These are phyloP conservation scores for Colletotrichum paranaense DNA, from an alignment of 2,329 filamentous ascomycete genomes.

Conservation along the genomic window DNA sequence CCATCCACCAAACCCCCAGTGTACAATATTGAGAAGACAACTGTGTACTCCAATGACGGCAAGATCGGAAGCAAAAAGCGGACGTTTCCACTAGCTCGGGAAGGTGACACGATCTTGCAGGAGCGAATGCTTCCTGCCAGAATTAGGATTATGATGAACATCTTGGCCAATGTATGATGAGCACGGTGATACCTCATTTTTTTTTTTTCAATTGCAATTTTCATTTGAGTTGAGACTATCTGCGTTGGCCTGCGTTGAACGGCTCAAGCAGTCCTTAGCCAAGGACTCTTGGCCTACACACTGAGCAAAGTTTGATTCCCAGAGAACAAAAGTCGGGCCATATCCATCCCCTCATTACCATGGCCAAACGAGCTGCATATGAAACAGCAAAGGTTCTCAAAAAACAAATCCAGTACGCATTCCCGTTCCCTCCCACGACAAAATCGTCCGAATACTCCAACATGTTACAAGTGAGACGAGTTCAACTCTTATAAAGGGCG, in stretches of 20 bases:
- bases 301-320: background rate
- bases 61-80: background rate
- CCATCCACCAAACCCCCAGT: background rate
- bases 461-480: background rate
- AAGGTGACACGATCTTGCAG: background rate
- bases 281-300: background rate
- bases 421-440: background rate
- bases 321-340: background rate
- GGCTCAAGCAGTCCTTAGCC: background rate
- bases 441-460: background rate
- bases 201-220: background rate
- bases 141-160: background rate
- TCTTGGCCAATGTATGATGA: background rate
- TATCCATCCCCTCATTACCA: background rate
- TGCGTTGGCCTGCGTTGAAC: background rate
- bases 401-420: background rate
- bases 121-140: background rate
- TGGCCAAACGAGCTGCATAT: background rate
- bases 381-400: background rate
- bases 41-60: background rate
- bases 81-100: background rate
- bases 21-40: background rate
- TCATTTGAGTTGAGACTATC: background rate
- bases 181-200: background rate
- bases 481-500: background rate